Percentiles rank a stretch among this genome's conserved stretches.
phyloP scores from a whole-genome alignment of 176 grass and related monocot genomes.

The Hordeum vulgare region MorexV3_pseudomolecules_assembly NC_058520.1:543450646-543451145 shows the following conservation, averaged over 20 bases:
- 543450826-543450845: constrained; percentile 44
- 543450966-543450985: constrained; percentile 20
- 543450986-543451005: background rate
- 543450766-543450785: background rate
- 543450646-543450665: constrained; percentile 27
- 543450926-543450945: background rate
- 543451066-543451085: constrained; percentile 41
- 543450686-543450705: constrained; percentile 53
- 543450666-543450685: constrained; percentile 66
- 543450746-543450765: background rate
- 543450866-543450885: background rate
- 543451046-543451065: constrained; percentile 47
- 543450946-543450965: background rate
- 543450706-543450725: constrained; percentile 69
- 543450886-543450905: constrained; percentile 5
- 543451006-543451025: constrained; percentile 30
- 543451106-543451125: background rate
- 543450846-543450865: background rate
- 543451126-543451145: background rate
- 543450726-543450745: constrained; percentile 47
- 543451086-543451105: constrained; percentile 1
- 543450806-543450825: background rate
- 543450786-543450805: background rate
- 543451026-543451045: background rate
- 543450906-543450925: background rate